Evolutionary conservation across 192 early-diverging fungal species (phyloP), one percentile per base, ranked within the genome.

Genomic region (Coemansia sp.): DNA sequence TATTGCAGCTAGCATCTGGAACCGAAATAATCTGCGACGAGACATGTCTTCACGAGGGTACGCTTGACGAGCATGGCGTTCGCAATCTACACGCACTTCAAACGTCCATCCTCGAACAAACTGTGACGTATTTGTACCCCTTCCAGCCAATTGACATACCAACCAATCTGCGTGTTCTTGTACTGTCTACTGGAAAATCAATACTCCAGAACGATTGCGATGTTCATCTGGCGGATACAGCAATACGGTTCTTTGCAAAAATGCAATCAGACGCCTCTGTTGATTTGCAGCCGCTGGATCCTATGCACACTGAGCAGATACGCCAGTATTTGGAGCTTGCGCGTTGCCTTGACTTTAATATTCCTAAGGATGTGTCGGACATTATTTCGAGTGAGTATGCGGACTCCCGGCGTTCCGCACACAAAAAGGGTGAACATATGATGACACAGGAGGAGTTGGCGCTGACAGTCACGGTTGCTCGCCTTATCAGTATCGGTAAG

Each of bases 21-120:
- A 91, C 90, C 0, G 67, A 73, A 26, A 51, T 91, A 10, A 56
- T 91, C 4, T 76, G 89, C 28, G 90, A 92, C 64, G 90, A 92
- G 64, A 90, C 89, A 1, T 83, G 80, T 19, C 60, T 92, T 63
- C 69, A 85, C 22, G 88, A 91, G 58, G 90, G 90, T 23, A 87
- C 82, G 12, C 71, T 92, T 27, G 64, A 74, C 19, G 88, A 90
- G 44, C 73, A 76, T 48, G 90, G 90, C 7, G 73, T 92, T 25
- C 82, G 84, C 47, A 92, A 92, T 62, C 64, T 91, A 27, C 89
- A 90, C 30, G 84, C 87, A 9, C 57, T 92, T 24, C 80, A 83
- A 19, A 82, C 85, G 5, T 67, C 85, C 21, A 83, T 90, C 21
- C 65, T 83, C 25, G 77, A 83, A 31, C 91, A 91, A 56, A 81